Evolutionary conservation across 2,329 filamentous ascomycete species (phyloP), one percentile per base, ranked within the genome.

Genomic region (Cercospora zeina): DNA sequence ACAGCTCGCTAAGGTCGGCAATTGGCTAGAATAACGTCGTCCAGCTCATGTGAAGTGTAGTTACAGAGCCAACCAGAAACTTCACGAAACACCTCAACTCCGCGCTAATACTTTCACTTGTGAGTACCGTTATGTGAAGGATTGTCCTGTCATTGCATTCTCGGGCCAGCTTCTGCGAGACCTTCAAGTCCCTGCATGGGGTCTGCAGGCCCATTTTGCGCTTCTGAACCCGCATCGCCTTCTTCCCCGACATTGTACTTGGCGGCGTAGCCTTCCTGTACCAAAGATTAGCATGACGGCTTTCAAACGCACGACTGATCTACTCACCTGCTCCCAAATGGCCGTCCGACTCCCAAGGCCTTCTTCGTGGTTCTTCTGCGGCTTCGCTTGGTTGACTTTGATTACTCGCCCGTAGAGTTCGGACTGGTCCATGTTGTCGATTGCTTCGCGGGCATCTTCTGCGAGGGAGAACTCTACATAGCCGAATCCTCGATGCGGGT

Each of bases 401-500:
- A 99, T 89, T 13, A 95, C 88, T 63, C 91, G 86, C 10, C 95
- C 96, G 74, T 93, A 97, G 50, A 99, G 85, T 78, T 97, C 93
- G 64, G 93, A 89, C 75, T 96, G 92, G 74, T 99, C 91, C 93
- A 99, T 97, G 75, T 99, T 99, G 82, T 97, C 92, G 75, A 99
- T 96, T 55, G 95, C 95, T 77, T 97, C 93, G 72, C 88, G 88
- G 30, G 93, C 93, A 77, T 99, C 95, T 61, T 88, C 85, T 11
- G 87, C 83, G 61, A 91, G 85, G 71, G 97, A 92, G 73, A 90
- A 99, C 74, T 99, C 95, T 55, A 99, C 90, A 75, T 99, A 97
- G 62, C 93, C 95, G 76, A 97, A 99, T 0, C 96, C 95, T 57
- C 93, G 84, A 76, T 99, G 95, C 31, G 87, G 80, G 42, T 96